A percentile compares a stretch with the other conserved stretches of the same genome.
These are phyloP conservation scores for Saccharomyces hybrid DNA, from an alignment of 1,139 yeast species.

Conservation along the genomic window DNA sequence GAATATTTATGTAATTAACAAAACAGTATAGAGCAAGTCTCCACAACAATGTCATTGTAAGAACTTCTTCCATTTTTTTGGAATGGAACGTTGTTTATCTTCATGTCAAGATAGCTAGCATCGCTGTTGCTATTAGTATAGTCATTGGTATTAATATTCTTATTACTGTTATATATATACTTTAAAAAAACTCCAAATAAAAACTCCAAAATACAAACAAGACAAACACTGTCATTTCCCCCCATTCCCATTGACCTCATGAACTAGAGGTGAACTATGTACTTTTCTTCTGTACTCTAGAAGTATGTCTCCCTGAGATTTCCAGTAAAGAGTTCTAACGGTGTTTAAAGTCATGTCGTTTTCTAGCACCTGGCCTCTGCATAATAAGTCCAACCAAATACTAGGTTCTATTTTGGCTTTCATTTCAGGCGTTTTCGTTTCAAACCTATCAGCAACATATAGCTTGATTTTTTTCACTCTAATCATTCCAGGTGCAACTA, in stretches of 20 bases:
- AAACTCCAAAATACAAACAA: not conserved
- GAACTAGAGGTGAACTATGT: not conserved
- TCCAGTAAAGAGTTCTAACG: constrained; percentile 78
- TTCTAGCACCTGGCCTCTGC: constrained; percentile 62
- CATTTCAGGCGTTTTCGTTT: constrained; percentile 49
- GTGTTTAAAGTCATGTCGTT: constrained; percentile 73
- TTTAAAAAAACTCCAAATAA: not conserved
- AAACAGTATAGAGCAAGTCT: too few relatives aligned
- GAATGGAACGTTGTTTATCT: too few relatives aligned
- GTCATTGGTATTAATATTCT: not conserved
- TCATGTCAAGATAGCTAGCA: too few relatives aligned
- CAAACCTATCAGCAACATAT: constrained; percentile 66
- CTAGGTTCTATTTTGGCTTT: constrained; percentile 42
- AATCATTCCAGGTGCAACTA: constrained; percentile 75
- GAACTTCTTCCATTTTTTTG: too few relatives aligned
- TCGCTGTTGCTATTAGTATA: not conserved
- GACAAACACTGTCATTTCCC: not conserved
- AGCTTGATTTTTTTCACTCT: constrained; percentile 63
- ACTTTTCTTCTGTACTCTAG: constrained; percentile 45
- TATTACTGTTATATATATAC: not conserved
- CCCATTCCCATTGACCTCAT: not conserved
- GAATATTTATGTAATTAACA: not conserved
- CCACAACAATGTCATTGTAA: too few relatives aligned
- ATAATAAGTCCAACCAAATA: constrained; percentile 64
- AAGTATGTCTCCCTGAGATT: constrained; percentile 71